Base-by-base conservation (phyloP, 495 filamentous ascomycete genomes). In the Penicillium alfredii region DNA sequence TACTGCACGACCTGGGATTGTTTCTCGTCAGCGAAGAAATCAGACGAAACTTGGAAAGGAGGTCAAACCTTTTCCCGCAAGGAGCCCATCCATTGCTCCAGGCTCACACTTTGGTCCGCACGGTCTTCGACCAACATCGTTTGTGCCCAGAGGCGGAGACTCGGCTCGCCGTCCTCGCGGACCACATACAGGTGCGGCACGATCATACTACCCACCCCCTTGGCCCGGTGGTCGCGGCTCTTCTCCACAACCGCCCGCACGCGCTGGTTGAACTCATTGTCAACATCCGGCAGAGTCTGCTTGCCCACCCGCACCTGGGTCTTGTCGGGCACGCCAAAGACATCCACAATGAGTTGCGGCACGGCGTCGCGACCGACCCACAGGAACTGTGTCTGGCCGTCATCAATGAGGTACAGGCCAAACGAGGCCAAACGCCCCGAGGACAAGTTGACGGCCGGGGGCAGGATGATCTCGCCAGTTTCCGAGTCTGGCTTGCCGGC, bases 401-500 rank as follows among this genome's bases (percentile, higher is more conserved):
- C 92, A 53, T 97, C 93, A 51, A 98, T 93, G 35, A 98, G 77
- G 58, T 98, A 97, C 1, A 97, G 74, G n/a, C 92, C 92, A 55
- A 88, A 95, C 0, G 86, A 76, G n/a, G 88, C 85, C 28, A 98
- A 70, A 19, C 82, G 76, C 49, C 86, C 84, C 0, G 88, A 92
- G 10, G 88, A 88, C 44, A 97, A 72, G 59, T 96, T 97, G 53
- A 85, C 61, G 1, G 84, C 71, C 5, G 83, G 88, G 8, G 92
- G 92, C 8, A 98, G 78, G 14, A 83, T 67, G 39, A 90, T 96
- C 51, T 92, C 86, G 40, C 87, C 86, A 0, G 84, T 95, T 44
- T 82, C 71, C 17, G 81, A 74, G 53, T 97, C 84, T 1, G 88
- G 85, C 19, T 89, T 60, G 33, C 92, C 92, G 4, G 88, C 87